Base-by-base conservation (phyloP, 2,329 filamentous ascomycete genomes). In the Xenosphaeropsis pyriputrescens region DNA sequence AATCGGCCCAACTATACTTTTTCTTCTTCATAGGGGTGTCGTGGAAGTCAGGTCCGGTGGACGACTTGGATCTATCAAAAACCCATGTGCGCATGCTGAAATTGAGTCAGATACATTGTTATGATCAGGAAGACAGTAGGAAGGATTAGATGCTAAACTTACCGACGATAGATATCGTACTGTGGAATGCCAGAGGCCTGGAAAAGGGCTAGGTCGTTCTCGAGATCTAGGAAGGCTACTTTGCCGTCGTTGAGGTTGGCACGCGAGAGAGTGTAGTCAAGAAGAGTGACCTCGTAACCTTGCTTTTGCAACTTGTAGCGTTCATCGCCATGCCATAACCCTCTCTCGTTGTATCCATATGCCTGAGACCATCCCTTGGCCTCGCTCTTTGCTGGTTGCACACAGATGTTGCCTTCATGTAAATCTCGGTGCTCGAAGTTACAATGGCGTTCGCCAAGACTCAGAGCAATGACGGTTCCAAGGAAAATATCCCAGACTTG, bases 391-490 rank as follows among this genome's bases (percentile, higher is more conserved):
- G 30, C 37, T 14, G 13, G 15, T 15, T 40, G 30, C 5, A 79
- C 63, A 43, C 75, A 79, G 13, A 79, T 54, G 45, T 79, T 79
- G 4, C 74, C 74, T 44, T 79, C 74, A 46, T 79, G 75, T 4
- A 79, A 59, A 47, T 79, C 75, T 5, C 75, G 70, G 47, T 79
- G 75, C 71, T 79, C 75, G 39, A 79, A 79, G 47, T 67, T 62
- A 43, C 68, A 63, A 32, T 68, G 53, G 13, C 67, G 64, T 41
- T 79, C 75, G 0, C 72, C 75, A 33, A 72, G 59, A 1, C 72
- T 72, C 17, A 79, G 52, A 1, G 75, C 73, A 40, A 78, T 65
- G 1, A 72, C 65, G 13, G 75, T 65, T 13, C 73, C 62, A 18
- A 79, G 59, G 43, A 79, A 74, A 3, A 78, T 64, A 39, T 79